Evolutionary conservation across 768 basidiomycete species (phyloP).

Genomic region (Boletellus emodensis): DNA sequence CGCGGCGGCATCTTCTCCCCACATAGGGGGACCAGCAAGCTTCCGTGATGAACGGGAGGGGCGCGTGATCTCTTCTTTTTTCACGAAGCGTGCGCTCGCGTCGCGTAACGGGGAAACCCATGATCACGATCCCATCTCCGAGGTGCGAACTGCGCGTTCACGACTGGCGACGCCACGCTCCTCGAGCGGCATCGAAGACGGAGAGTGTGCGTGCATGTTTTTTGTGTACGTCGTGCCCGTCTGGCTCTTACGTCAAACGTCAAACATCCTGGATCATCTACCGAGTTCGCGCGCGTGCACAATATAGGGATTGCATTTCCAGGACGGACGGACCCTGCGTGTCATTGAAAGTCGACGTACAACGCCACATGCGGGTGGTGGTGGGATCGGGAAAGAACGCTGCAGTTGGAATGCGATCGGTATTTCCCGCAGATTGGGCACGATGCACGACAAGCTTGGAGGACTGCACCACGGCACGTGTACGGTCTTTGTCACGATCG

Average conservation of each 20-base stretch:
- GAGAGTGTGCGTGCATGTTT: constrained; percentile 1
- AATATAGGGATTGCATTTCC: too few relatives aligned
- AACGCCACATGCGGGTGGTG: too few relatives aligned
- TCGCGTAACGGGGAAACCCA: not conserved
- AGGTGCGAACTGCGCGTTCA: not conserved
- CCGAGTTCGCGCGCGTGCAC: constrained; percentile 29
- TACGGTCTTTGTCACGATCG: too few relatives aligned
- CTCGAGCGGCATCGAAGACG: not conserved
- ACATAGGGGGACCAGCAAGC: constrained; percentile 16
- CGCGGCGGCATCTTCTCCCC: constrained; percentile 17
- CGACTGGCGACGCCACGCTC: not conserved
- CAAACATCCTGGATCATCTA: not conserved
- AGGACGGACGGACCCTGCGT: not conserved
- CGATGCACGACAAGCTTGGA: not conserved
- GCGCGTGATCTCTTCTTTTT: constrained; percentile 43
- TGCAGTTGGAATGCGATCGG: too few relatives aligned
- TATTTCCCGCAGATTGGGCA: not conserved
- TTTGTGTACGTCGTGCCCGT: constrained; percentile 9
- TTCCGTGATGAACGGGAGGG: constrained; percentile 21
- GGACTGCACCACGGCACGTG: not conserved
- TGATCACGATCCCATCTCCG: constrained; percentile 6
- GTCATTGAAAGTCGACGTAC: not conserved
- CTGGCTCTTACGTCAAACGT: constrained; percentile 26
- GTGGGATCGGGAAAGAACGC: too few relatives aligned
- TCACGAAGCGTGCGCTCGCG: constrained; percentile 45